A percentile compares a stretch with the other conserved stretches of the same genome.
Evolutionary conservation across 495 filamentous ascomycete genomes (phyloP).

Genomic region (Xylaria nigripes): DNA sequence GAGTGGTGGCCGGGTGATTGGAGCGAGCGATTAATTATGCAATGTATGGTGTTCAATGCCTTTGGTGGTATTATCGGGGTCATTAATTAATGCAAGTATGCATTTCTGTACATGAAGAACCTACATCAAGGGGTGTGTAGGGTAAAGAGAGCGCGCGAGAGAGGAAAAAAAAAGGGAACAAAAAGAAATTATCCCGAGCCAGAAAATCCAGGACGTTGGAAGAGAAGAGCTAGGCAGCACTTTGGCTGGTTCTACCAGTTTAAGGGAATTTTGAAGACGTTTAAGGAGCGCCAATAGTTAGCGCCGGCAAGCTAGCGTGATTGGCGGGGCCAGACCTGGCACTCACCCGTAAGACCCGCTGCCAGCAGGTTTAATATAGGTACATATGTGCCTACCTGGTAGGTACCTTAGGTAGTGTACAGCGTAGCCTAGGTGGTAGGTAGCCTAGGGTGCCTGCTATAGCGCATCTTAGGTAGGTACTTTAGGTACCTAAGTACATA

Average conservation of each 20-base stretch:
- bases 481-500: background rate
- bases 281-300: slow-evolving; percentile 8
- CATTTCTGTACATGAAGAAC: background rate
- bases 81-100: background rate
- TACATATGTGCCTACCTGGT: background rate
- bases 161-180: background rate
- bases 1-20: background rate
- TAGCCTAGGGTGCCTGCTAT: no score
- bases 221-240: background rate
- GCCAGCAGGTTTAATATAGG: background rate
- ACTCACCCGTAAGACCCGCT: background rate
- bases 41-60: background rate
- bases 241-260: background rate
- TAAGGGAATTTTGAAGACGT: no score
- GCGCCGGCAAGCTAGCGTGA: slow-evolving; percentile 6
- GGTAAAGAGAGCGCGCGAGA: background rate
- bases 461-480: no score
- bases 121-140: background rate
- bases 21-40: background rate
- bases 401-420: background rate
- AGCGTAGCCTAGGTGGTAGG: no score
- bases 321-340: background rate
- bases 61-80: background rate
- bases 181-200: slow-evolving; percentile 5
- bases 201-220: background rate